Percentiles rank a stretch among this genome's conserved stretches.
Conservation (phyloP, 2,329 filamentous ascomycete genomes). For the Septoria linicola region DNA sequence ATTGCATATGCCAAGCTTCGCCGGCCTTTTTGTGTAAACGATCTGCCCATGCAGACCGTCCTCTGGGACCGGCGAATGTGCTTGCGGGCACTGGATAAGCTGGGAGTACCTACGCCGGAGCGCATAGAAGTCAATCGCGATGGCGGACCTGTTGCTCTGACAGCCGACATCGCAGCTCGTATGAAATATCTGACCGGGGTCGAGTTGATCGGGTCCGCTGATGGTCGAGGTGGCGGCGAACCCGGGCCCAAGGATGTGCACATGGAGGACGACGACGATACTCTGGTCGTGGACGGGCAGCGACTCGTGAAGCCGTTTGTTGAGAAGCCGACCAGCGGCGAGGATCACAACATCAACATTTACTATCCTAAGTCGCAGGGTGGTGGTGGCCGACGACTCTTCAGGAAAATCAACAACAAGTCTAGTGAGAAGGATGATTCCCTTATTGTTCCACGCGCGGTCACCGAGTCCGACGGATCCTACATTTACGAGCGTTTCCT, state of each 20-base stretch:
- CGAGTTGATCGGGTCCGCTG: constrained; percentile 66
- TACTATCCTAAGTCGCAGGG: constrained; percentile 88
- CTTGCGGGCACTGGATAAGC: constrained; percentile 80
- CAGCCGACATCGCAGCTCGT: constrained; percentile 74
- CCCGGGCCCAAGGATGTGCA: constrained; percentile 67
- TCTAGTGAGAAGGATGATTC: constrained; percentile 89
- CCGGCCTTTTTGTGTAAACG: constrained; percentile 96
- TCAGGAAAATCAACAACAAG: constrained; percentile 98
- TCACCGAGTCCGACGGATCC: constrained; percentile 76
- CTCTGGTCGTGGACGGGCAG: constrained; percentile 80
- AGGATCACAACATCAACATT: constrained; percentile 98
- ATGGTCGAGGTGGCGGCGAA: constrained; percentile 62
- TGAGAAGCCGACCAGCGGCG: constrained; percentile 95
- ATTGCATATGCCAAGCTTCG: constrained; percentile 91
- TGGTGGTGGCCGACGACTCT: constrained; percentile 85
- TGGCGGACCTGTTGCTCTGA: constrained; percentile 78
- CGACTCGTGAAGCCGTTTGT: constrained; percentile 90
- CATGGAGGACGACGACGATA: constrained; percentile 85
- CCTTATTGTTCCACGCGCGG: constrained; percentile 72
- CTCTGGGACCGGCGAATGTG: constrained; percentile 94
- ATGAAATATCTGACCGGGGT: constrained; percentile 80
- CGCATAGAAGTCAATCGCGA: constrained; percentile 90
- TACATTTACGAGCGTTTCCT: constrained; percentile 98
- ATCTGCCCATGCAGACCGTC: constrained; percentile 94
- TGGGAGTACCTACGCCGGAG: constrained; percentile 84